Conservation (phyloP, 345 rosid species). For the Euphorbia peplus region DNA sequence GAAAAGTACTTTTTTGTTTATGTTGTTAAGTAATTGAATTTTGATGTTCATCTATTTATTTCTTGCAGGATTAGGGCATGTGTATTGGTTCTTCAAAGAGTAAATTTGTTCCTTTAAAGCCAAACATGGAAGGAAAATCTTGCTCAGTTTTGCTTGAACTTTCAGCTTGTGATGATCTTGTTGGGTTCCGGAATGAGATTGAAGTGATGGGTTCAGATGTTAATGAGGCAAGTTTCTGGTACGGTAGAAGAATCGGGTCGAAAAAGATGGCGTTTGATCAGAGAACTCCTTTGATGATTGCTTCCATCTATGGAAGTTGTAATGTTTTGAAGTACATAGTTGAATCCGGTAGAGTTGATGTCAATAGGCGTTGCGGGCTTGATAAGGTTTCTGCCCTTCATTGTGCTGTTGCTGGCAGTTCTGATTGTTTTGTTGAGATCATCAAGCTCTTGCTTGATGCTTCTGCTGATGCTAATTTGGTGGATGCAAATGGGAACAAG, state of each 20-base stretch:
- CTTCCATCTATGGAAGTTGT: conserved; percentile 72
- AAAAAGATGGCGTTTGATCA: conserved; percentile 83
- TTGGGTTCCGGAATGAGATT: conserved; percentile 47
- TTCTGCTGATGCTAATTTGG: conserved; percentile 48
- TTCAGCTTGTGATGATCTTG: conserved; percentile 63
- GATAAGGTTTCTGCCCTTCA: conserved; percentile 91
- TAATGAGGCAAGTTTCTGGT: conserved; percentile 64
- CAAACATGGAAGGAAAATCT: conserved; percentile 47
- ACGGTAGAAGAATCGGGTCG: conserved; percentile 65
- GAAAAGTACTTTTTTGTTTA: not conserved
- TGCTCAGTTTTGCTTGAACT: conserved; percentile 68
- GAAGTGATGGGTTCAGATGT: conserved; percentile 48
- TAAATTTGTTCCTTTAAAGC: conserved; percentile 31
- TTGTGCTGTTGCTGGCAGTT: conserved; percentile 81
- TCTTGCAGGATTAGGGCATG: conserved; percentile 55
- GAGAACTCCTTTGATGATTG: conserved; percentile 83
- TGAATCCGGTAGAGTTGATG: conserved; percentile 43
- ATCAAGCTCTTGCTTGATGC: conserved; percentile 68
- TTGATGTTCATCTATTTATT: conserved; percentile 13
- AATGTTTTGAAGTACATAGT: conserved; percentile 58
- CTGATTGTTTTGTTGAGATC: conserved; percentile 45
- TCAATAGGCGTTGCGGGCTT: conserved; percentile 59
- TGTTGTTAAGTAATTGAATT: not conserved
- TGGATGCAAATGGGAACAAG: conserved; percentile 66
- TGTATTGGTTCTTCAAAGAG: conserved; percentile 50